Evolutionary conservation across 208 protist species (phyloP), one percentile per base, ranked within the genome.

Genomic region (Trypanosoma boissoni): DNA sequence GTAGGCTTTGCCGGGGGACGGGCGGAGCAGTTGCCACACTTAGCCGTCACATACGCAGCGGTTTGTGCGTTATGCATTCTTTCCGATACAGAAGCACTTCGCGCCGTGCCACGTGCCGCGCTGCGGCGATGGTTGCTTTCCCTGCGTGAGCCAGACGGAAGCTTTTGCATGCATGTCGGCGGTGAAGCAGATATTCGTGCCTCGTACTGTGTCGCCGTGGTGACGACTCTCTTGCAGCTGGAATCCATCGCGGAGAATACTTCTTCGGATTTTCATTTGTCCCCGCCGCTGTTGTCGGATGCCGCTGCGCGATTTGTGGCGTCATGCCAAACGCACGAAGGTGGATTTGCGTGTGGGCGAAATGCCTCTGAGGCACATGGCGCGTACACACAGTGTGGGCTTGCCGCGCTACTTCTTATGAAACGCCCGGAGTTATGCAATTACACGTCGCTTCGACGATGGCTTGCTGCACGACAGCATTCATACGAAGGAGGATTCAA

Each of bases 381-480:
- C 5, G 92, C 93, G 23, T 98, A 98, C 74, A 95, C 92, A 8
- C 91, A 94, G 31, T 97, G 91, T 60, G 95, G 68, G 5, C 54
- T 97, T 24, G 88, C 88, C 20, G 51, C 83, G 1, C 64, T 95
- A 14, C 36, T 86, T 32, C 27, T 98, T 3, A 81, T 94, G 74
- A 42, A 72, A 54, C 44, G 73, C 36, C 53, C 72, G 26, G 63
- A 89, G 37, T 21, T 81, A 12, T 67, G 92, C 9, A 74, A 96
- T 18, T 64, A 76, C 26, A 16, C 67, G 0, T 12, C 50, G 9
- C 68, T 93, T 41, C 77, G 78, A 0, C 72, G 84, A 2, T 98
- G 92, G 93, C 59, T 96, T 12, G 57, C 74, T 2, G 61, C 65
- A 10, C 84, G 91, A 21, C 95, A 98, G 68, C 59, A 80, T 21